A percentile compares a stretch with the other conserved stretches of the same genome.
phyloP scores from a whole-genome alignment of 139 green algal species.

The Mesotaenium endlicherianum region DNA sequence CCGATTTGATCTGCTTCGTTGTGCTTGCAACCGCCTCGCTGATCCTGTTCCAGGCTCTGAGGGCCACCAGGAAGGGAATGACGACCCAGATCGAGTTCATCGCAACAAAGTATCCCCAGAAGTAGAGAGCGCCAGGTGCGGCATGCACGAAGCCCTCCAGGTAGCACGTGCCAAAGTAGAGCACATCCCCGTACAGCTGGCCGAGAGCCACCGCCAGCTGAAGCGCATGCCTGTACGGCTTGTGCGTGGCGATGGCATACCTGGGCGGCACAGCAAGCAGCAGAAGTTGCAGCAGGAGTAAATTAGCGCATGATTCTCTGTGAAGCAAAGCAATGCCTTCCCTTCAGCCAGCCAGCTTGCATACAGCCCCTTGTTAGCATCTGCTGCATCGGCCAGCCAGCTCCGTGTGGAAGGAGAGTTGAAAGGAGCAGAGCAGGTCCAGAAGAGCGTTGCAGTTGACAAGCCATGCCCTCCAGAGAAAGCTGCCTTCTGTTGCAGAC shows the following conservation, averaged over 20 bases:
- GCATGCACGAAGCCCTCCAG: constrained; percentile 68
- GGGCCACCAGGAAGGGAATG: constrained; percentile 50
- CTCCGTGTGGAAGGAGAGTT: too few relatives aligned
- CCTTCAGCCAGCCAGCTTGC: too few relatives aligned
- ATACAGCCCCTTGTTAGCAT: too few relatives aligned
- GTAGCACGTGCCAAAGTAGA: constrained; percentile 81
- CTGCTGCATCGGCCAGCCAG: too few relatives aligned
- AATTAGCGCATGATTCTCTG: too few relatives aligned
- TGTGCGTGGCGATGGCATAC: constrained; percentile 53
- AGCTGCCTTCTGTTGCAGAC: too few relatives aligned
- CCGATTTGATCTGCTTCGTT: too few relatives aligned
- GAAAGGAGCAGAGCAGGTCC: too few relatives aligned
- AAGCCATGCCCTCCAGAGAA: too few relatives aligned
- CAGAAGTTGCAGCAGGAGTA: too few relatives aligned
- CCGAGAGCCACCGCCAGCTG: constrained; percentile 75
- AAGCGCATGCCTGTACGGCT: constrained; percentile 64
- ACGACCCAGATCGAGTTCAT: constrained; percentile 78
- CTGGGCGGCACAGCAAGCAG: constrained; percentile 52
- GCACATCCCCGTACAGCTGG: constrained; percentile 85
- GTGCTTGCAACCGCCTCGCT: constrained; percentile 36
- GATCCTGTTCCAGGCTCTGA: background rate
- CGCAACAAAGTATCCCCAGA: constrained; percentile 84
- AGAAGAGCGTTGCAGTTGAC: too few relatives aligned
- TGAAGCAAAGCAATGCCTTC: too few relatives aligned
- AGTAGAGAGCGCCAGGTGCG: constrained; percentile 78